phyloP scores from a whole-genome alignment of 768 basidiomycete species.

The Neoboletus subvelutipes region DNA sequence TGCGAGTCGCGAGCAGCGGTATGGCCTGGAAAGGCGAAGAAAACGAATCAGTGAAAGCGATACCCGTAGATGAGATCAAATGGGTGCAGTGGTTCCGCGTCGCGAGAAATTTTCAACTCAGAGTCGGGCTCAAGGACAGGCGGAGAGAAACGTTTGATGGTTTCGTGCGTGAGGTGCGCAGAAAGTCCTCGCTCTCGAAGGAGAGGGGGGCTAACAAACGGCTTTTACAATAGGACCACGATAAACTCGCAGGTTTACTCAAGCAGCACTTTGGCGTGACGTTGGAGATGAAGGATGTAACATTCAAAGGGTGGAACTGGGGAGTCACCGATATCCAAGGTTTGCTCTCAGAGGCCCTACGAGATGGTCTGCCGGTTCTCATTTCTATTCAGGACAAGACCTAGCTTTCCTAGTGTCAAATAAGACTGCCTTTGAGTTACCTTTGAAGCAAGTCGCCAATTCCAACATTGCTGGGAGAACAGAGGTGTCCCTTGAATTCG shows the following conservation, averaged over 20 bases:
- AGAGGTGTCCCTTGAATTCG: slow-evolving; percentile 98
- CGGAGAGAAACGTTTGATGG: slow-evolving; percentile 88
- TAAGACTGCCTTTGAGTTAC: slow-evolving; percentile 86
- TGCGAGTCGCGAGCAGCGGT: slow-evolving; percentile 86
- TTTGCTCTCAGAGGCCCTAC: slow-evolving; percentile 31
- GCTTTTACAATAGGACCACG: slow-evolving; percentile 67
- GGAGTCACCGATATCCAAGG: slow-evolving; percentile 94
- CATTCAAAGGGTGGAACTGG: slow-evolving; percentile 99
- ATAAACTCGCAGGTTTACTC: slow-evolving; percentile 73
- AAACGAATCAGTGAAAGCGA: slow-evolving; percentile 57
- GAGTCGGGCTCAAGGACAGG: slow-evolving; percentile 77
- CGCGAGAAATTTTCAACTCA: slow-evolving; percentile 88
- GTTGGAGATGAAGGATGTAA: slow-evolving; percentile 81
- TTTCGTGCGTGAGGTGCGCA: slow-evolving; percentile 78
- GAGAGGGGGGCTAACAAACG: neutral
- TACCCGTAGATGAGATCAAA: slow-evolving; percentile 74
- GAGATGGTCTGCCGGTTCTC: neutral
- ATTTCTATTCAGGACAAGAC: slow-evolving; percentile 65
- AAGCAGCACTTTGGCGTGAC: slow-evolving; percentile 87
- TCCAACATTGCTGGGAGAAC: slow-evolving; percentile 97
- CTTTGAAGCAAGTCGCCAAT: slow-evolving; percentile 84
- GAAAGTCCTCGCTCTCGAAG: neutral
- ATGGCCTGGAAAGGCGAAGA: slow-evolving; percentile 93
- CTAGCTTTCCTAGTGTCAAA: slow-evolving; percentile 89
- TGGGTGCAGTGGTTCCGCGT: slow-evolving; percentile 92